Conservation (phyloP, 805 yeast species). For the Zygotorulaspora danielsina region DNA sequence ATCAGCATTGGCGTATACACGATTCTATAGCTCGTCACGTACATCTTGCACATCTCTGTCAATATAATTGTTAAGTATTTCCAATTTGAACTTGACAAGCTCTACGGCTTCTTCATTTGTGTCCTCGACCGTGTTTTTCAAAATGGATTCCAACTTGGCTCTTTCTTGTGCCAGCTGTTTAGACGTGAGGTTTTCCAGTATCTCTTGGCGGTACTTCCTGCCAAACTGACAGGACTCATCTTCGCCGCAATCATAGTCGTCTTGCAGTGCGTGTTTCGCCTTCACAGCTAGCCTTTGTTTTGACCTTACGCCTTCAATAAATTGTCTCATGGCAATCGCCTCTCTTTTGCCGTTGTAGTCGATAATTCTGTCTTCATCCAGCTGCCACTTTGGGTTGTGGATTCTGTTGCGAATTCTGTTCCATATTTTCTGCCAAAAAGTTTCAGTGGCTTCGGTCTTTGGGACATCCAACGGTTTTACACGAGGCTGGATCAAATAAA, state of each 20-base stretch:
- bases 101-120: constrained; percentile 29
- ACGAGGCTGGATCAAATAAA: constrained; percentile 53
- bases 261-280: constrained; percentile 33
- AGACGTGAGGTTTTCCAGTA: constrained; percentile 25
- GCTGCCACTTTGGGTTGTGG: constrained; percentile 19
- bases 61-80: constrained; percentile 7
- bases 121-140: constrained; percentile 17
- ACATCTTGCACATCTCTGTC: background rate
- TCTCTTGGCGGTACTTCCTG: constrained; percentile 11
- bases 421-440: constrained; percentile 14
- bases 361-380: constrained; percentile 41
- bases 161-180: constrained; percentile 38
- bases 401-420: constrained; percentile 6
- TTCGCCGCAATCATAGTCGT: constrained; percentile 24
- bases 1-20: no score
- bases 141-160: constrained; percentile 27
- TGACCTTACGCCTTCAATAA: constrained; percentile 39
- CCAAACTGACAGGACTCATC: constrained; percentile 16
- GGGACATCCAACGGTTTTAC: constrained; percentile 20
- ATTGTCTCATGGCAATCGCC: constrained; percentile 45
- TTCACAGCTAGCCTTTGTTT: constrained; percentile 13
- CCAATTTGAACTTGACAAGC: constrained; percentile 31
- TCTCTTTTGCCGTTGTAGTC: constrained; percentile 54
- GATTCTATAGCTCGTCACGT: constrained; percentile 12
- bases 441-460: background rate